Base-by-base conservation (phyloP, 1,284 basidiomycete genomes). In the Cutaneotrichosporon cutaneum region DNA sequence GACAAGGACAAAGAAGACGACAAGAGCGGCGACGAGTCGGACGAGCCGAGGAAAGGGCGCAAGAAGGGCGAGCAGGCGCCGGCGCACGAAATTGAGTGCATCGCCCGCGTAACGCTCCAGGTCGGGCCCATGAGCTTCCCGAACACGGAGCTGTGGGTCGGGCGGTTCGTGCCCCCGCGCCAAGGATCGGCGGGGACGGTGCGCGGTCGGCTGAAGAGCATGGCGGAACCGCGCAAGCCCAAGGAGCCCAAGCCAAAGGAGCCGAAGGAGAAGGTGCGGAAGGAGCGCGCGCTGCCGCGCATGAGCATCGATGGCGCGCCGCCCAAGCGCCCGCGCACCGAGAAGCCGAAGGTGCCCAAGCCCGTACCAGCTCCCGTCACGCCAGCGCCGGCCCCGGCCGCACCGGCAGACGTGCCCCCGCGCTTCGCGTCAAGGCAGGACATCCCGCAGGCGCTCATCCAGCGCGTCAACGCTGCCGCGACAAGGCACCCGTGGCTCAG, bases 71-170 rank as follows among this genome's bases (percentile, higher is more conserved):
- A 58, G 16, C 66, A 68, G 44, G 64, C 72, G 0, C 77, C 77
- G 2, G 72, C 77, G 0, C 77, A 78, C 54, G 75, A 78, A 63
- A 75, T 74, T 22, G 74, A 77, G 58, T 77, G 77, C 64, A 72
- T 78, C 42, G 69, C 72, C 0, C 62, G 77, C 11, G 70, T 72
- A 3, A 76, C 70, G 3, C 58, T 78, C 10, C 61, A 71, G 11
- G 64, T 78, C 14, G 77, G 77, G 27, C 72, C 75, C 1, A 69
- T 78, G 32, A 70, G 69, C 13, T 78, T 70, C 55, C 73, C 72
- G 5, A 71, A 68, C 33, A 76, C 74, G 2, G 75, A 77, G 59
- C 64, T 78, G 5, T 78, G 77, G 77, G 63, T 77, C 16, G 77
- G 74, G 2, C 59, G 70, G n/a, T 78, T 78, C 56, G 75, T 78